These are phyloP conservation scores for Carex littledalei DNA, from an alignment of 176 grass and related monocot species.

Conservation along the genomic window DNA sequence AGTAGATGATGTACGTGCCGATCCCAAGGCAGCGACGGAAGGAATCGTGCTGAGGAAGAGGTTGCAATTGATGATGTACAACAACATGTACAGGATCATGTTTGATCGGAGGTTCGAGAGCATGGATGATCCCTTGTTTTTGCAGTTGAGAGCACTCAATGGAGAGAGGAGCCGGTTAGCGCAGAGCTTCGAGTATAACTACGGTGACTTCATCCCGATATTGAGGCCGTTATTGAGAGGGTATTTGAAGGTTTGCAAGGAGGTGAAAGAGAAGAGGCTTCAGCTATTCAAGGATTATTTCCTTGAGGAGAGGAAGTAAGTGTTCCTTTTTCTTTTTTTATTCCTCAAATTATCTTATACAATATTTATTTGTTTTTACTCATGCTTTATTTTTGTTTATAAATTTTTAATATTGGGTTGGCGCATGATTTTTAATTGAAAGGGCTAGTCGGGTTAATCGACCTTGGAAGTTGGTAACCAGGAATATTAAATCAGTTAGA, in stretches of 20 bases:
- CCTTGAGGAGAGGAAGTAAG: slow-evolving; percentile 92
- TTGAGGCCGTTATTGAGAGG: slow-evolving; percentile 62
- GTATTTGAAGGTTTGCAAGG: slow-evolving; percentile 66
- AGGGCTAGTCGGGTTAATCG: too few species aligned
- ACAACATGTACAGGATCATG: slow-evolving; percentile 94
- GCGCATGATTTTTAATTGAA: neutral
- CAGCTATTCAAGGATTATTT: slow-evolving; percentile 86
- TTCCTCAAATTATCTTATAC: neutral
- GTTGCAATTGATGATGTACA: slow-evolving; percentile 94
- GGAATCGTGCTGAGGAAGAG: slow-evolving; percentile 59
- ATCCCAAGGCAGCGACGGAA: slow-evolving; percentile 33
- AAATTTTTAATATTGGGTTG: neutral
- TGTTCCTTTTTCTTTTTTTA: neutral
- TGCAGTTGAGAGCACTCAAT: slow-evolving; percentile 49
- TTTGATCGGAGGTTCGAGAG: slow-evolving; percentile 69
- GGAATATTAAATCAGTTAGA: too few species aligned
- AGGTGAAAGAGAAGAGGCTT: slow-evolving; percentile 70
- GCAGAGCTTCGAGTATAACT: slow-evolving; percentile 98
- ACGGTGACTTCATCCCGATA: slow-evolving; percentile 91
- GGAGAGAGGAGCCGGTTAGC: slow-evolving; percentile 74
- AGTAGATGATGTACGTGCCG: slow-evolving; percentile 49
- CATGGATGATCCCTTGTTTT: slow-evolving; percentile 70
- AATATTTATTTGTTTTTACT: neutral
- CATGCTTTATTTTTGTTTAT: too few species aligned
- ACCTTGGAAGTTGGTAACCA: too few species aligned